Conservation (phyloP, 1,284 basidiomycete genomes). For the Jaminaea rosea region DNA sequence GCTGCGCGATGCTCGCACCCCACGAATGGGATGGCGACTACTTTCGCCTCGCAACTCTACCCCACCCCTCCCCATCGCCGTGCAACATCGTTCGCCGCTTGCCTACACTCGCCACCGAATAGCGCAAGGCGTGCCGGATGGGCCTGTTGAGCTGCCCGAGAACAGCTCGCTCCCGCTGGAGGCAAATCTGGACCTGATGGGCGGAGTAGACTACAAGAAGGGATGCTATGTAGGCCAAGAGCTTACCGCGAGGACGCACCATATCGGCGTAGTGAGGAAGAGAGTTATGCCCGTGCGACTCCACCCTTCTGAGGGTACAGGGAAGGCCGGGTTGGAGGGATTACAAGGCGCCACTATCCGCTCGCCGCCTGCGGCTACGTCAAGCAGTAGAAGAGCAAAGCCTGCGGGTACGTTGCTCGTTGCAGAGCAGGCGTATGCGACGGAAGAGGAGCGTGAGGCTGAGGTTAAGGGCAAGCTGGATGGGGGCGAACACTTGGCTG, state of each 20-base stretch:
- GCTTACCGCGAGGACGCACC: constrained; percentile 88
- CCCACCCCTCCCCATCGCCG: not conserved
- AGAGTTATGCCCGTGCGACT: constrained; percentile 67
- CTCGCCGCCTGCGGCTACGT: too few species aligned
- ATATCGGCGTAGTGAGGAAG: constrained; percentile 85
- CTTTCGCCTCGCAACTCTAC: constrained; percentile 5
- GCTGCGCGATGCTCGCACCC: constrained; percentile 19
- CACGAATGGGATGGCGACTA: constrained; percentile 28
- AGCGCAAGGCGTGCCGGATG: constrained; percentile 77
- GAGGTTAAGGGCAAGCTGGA: too few species aligned
- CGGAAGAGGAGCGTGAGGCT: too few species aligned
- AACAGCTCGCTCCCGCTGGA: constrained; percentile 80
- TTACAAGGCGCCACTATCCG: too few species aligned
- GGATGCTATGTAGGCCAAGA: constrained; percentile 99
- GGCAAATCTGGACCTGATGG: constrained; percentile 85
- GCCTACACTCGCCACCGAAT: constrained; percentile 70
- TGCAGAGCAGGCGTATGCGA: too few species aligned
- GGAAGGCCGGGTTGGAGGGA: too few species aligned
- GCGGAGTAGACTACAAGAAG: constrained; percentile 91
- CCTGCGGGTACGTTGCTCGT: too few species aligned
- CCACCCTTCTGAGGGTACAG: constrained; percentile 7
- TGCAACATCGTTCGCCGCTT: constrained; percentile 3
- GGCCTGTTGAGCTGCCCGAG: constrained; percentile 65
- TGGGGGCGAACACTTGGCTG: too few species aligned
- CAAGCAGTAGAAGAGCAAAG: too few species aligned